These are phyloP conservation scores for Carnegiea gigantea DNA, from an alignment of 179 eudicot species.

Conservation along the genomic window DNA sequence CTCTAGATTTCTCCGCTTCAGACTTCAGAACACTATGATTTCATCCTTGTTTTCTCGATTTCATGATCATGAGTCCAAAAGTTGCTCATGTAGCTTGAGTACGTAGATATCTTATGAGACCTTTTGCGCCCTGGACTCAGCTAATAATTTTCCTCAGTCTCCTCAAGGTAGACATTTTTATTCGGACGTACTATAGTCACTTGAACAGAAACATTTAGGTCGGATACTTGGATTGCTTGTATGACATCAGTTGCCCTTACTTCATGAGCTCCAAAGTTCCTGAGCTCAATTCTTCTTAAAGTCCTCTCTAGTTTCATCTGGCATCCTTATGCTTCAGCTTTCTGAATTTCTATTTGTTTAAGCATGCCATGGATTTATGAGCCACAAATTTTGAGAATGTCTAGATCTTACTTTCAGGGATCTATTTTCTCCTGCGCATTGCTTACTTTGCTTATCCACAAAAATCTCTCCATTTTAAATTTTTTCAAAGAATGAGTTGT, in stretches of 20 bases:
- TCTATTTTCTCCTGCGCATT: background rate
- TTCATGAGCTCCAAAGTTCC: background rate
- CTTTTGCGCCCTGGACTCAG: background rate
- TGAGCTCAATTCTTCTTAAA: background rate
- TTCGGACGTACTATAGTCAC: background rate
- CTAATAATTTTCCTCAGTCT: background rate
- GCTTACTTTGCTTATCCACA: background rate
- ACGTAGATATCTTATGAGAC: no score
- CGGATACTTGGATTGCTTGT: background rate
- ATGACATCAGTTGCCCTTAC: background rate
- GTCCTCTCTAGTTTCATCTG: background rate
- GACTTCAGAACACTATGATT: background rate
- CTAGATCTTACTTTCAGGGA: background rate
- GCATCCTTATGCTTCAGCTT: background rate
- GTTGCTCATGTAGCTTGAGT: no score
- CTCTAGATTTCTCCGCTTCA: background rate
- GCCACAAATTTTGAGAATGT: background rate
- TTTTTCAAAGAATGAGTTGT: background rate
- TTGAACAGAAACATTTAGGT: background rate
- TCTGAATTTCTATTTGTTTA: background rate
- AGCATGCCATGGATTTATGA: background rate
- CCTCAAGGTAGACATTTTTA: background rate
- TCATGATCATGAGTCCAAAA: background rate
- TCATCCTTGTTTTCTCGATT: background rate
- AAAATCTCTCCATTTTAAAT: background rate